These are phyloP conservation scores for Kwoniella botswanensis DNA, from an alignment of 768 basidiomycete genomes.

Conservation along the genomic window DNA sequence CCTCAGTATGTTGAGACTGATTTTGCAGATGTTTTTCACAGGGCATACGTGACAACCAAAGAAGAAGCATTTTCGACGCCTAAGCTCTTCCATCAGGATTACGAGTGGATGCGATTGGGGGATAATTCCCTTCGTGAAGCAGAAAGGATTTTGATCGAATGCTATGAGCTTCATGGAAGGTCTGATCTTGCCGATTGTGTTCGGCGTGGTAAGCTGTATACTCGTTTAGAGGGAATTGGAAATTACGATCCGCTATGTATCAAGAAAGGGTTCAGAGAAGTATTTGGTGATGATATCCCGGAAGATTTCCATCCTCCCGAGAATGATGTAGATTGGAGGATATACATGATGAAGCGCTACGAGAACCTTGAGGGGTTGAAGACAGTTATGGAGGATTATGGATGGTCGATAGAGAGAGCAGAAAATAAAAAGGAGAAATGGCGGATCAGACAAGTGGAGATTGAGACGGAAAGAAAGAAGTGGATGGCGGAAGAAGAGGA, in stretches of 20 bases:
- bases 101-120: not conserved
- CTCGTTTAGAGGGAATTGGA: conserved; percentile 6
- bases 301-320: not conserved
- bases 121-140: not conserved
- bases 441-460: not conserved
- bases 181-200: conserved; percentile 25
- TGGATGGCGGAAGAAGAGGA: not conserved
- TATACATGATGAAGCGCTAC: conserved; percentile 10
- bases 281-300: not conserved
- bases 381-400: conserved; percentile 9
- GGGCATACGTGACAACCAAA: conserved; percentile 25
- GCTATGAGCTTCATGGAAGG: conserved; percentile 7
- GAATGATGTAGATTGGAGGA: conserved; percentile 6
- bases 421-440: conserved; percentile 3
- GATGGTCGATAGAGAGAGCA: conserved; percentile 6
- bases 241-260: not conserved
- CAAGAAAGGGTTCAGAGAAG: conserved; percentile 2
- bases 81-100: not conserved
- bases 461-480: not conserved
- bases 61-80: conserved; percentile 18
- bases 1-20: not conserved
- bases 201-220: conserved; percentile 16
- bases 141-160: conserved; percentile 8
- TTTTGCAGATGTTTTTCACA: not conserved
- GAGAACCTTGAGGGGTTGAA: not conserved